Evolutionary conservation across 805 yeast genomes (phyloP).

Genomic region (Yarrowia divulgata): DNA sequence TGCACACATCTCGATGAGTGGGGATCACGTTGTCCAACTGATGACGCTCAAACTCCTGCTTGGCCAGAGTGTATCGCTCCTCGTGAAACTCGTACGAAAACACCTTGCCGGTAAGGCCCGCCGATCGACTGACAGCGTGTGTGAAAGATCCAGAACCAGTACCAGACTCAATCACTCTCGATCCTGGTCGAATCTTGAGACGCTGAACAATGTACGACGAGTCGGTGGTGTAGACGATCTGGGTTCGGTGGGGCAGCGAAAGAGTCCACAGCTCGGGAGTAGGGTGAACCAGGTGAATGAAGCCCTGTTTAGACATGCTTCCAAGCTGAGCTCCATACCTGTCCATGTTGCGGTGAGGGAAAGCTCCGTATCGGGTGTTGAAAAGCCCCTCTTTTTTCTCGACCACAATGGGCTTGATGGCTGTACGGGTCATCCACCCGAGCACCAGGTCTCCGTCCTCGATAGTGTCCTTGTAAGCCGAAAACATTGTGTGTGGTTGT

Average conservation of each 20-base stretch:
- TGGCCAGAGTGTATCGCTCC: constrained; percentile 80
- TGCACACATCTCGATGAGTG: constrained; percentile 93
- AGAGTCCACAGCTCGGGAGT: constrained; percentile 96
- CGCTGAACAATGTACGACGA: constrained; percentile 89
- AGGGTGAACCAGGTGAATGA: constrained; percentile 86
- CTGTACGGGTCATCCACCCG: constrained; percentile 82
- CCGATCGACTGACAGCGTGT: constrained; percentile 87
- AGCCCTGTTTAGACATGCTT: constrained; percentile 70
- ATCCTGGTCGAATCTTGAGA: constrained; percentile 73
- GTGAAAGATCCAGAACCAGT: constrained; percentile 97
- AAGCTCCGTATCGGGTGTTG: constrained; percentile 89
- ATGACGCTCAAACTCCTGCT: constrained; percentile 76
- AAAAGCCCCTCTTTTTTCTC: constrained; percentile 62
- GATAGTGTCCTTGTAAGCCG: constrained; percentile 67
- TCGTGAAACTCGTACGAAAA: constrained; percentile 93
- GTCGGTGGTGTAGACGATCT: constrained; percentile 96
- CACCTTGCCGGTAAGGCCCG: constrained; percentile 64
- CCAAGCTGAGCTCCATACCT: constrained; percentile 86
- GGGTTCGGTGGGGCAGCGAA: constrained; percentile 97
- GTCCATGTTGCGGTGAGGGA: constrained; percentile 83
- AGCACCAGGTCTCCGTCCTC: constrained; percentile 88
- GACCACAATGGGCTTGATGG: constrained; percentile 75
- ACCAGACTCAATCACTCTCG: constrained; percentile 92
- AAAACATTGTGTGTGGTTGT: constrained; percentile 56
- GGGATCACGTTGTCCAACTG: constrained; percentile 65